A percentile compares a stretch with the other conserved stretches of the same genome.
Evolutionary conservation across 768 basidiomycete species (phyloP).

Genomic region (Podaxis mareebaensis): DNA sequence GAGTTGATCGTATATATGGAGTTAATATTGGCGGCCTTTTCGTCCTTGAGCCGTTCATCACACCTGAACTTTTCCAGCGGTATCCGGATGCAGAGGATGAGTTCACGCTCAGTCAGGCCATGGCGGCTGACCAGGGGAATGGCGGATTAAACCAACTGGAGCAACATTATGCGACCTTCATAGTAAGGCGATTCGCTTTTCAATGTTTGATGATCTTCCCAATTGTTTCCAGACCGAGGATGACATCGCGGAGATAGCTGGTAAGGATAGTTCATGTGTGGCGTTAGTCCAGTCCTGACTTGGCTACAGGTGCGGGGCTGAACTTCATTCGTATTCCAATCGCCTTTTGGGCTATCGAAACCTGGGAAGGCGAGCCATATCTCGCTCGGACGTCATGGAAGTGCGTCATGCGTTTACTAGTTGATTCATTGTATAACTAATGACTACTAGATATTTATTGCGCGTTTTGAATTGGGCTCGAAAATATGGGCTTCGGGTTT

Average conservation of each 20-base stretch:
- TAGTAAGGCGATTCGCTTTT: constrained; percentile 47
- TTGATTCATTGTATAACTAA: background rate
- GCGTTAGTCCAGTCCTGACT: background rate
- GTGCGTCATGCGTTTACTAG: constrained; percentile 31
- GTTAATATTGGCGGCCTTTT: constrained; percentile 79
- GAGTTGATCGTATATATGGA: constrained; percentile 54
- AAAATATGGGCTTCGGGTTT: constrained; percentile 87
- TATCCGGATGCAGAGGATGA: constrained; percentile 63
- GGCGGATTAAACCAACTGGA: constrained; percentile 71
- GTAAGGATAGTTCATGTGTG: constrained; percentile 19
- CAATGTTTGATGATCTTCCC: background rate
- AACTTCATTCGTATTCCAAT: constrained; percentile 84
- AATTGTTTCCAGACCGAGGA: constrained; percentile 63
- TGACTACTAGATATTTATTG: constrained; percentile 60
- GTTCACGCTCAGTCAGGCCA: constrained; percentile 63
- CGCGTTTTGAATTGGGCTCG: constrained; percentile 79
- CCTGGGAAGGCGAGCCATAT: constrained; percentile 75
- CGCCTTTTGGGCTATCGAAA: constrained; percentile 86
- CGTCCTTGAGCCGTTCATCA: constrained; percentile 77
- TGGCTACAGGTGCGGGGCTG: constrained; percentile 59
- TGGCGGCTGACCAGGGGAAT: constrained; percentile 62
- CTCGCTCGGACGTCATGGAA: constrained; percentile 75
- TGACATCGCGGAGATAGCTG: constrained; percentile 85
- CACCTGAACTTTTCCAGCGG: constrained; percentile 60
- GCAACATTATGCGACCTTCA: constrained; percentile 80